A percentile compares a stretch with the other conserved stretches of the same genome.
Evolutionary conservation across 257 asterid species (phyloP).

Genomic region (Primulina huaijiensis): DNA sequence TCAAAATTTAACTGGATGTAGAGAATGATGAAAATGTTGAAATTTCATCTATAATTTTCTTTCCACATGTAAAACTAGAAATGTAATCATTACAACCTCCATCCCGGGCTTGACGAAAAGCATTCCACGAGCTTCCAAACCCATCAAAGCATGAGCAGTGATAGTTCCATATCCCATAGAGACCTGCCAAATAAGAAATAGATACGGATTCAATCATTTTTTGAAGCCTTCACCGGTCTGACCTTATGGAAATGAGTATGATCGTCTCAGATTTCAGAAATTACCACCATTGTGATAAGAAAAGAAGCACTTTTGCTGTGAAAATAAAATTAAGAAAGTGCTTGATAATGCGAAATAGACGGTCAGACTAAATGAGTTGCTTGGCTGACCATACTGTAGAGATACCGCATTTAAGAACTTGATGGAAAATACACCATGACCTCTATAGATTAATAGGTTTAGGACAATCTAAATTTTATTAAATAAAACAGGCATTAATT

Average conservation of each 20-base stretch:
- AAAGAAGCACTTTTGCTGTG: conserved; percentile 1
- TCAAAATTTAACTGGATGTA: conserved; percentile 11
- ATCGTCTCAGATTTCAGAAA: conserved; percentile 2
- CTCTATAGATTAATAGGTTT: not conserved
- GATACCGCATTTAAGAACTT: conserved; percentile 5
- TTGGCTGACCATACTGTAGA: conserved; percentile 5
- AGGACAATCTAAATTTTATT: too few relatives aligned
- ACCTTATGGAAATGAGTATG: not conserved
- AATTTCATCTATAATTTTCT: conserved; percentile 5
- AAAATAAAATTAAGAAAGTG: conserved; percentile 5
- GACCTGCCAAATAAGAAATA: conserved; percentile 33
- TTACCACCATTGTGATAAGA: not conserved
- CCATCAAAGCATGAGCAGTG: conserved; percentile 88
- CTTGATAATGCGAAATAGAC: conserved; percentile 3
- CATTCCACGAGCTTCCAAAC: conserved; percentile 89
- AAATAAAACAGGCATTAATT: too few relatives aligned
- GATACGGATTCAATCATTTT: not conserved
- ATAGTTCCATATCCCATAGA: conserved; percentile 83
- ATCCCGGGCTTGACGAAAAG: conserved; percentile 88
- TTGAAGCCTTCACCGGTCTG: not conserved
- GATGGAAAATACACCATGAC: not conserved
- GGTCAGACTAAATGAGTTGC: not conserved
- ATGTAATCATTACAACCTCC: conserved; percentile 50
- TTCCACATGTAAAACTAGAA: conserved; percentile 6
- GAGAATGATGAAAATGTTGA: conserved; percentile 6